Base-by-base conservation (phyloP, 2,329 filamentous ascomycete genomes). In the Calonectria henricotiae region DNA sequence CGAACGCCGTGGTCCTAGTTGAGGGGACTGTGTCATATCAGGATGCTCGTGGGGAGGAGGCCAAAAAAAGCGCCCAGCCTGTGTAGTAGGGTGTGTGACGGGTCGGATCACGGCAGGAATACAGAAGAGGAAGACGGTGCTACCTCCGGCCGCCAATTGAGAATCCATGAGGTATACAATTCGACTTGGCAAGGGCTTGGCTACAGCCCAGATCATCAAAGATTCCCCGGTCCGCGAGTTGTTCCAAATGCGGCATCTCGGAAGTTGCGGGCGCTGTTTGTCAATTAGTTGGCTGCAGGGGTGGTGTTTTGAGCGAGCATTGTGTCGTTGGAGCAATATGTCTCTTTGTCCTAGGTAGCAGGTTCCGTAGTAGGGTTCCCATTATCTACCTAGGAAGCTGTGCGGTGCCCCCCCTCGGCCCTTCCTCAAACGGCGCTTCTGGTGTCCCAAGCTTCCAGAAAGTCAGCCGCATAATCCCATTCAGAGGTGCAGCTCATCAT, bases 211-310 rank as follows among this genome's bases (percentile, higher is more conserved):
- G 62, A 61, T 30, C 15, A 17, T 54, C 49, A 32, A 54, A 65
- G 51, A 39, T 55, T 55, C 51, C 51, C n/a, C 30, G 30, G 15
- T 51, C 20, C 43, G 13, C 39, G 41, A 23, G 7, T 35, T 1
- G 41, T 58, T 49, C 47, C 49, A 68, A 68, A 63, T 41, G 46
- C 41, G 66, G 60, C 49, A 68, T 64, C 54, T 68, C 61, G 37
- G 23, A 39, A 49, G 12, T 41, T 64, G 66, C 66, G 66, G 66
- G 60, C 66, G 66, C 63, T 15, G 66, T 12, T 49, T 25, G 5
- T 17, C 25, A 46, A 44, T 30, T 67, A n/a, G 41, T 23, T 13
- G 32, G 41, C 41, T 35, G n/a, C 66, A 25, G 20, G 66, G 65
- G 41, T 47, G n/a, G 17, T 41, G 17, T 23, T 37, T 12, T 25